Evolutionary conservation across 306 rosid genomes (phyloP).

Genomic region (Parietaria judaica): DNA sequence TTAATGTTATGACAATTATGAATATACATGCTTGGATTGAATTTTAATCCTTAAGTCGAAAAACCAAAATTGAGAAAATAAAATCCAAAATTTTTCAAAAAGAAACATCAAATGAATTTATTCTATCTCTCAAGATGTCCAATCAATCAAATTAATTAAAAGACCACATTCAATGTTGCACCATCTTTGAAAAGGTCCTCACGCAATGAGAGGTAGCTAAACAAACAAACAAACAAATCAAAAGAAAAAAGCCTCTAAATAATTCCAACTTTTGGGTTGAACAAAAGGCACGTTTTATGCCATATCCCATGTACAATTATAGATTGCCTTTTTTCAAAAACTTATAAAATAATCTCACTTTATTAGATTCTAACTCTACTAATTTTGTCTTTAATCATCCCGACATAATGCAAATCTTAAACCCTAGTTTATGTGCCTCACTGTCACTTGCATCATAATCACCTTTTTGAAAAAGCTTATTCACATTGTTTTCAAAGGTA

Average conservation of each 20-base stretch:
- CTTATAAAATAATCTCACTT: constrained; percentile 3
- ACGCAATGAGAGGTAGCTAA: neutral
- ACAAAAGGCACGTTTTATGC: constrained; percentile 25
- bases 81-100: neutral
- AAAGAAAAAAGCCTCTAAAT: constrained; percentile 8
- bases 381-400: constrained; percentile 45
- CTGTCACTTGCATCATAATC: constrained; percentile 42
- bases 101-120: neutral
- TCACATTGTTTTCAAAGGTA: neutral
- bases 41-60: too few species aligned
- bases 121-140: constrained; percentile 19
- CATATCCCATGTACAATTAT: neutral
- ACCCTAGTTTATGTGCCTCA: constrained; percentile 34
- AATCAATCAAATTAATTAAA: constrained; percentile 29
- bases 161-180: constrained; percentile 4
- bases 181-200: constrained; percentile 8
- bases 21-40: neutral
- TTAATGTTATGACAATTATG: neutral
- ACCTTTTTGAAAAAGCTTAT: constrained; percentile 28
- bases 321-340: constrained; percentile 18
- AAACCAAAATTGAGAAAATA: neutral
- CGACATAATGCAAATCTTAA: constrained; percentile 34
- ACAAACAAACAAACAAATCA: too few species aligned
- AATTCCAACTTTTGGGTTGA: constrained; percentile 34
- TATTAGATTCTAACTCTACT: constrained; percentile 21